Base-by-base conservation (phyloP, 2,329 filamentous ascomycete genomes). In the Aspergillus sp. region DNA sequence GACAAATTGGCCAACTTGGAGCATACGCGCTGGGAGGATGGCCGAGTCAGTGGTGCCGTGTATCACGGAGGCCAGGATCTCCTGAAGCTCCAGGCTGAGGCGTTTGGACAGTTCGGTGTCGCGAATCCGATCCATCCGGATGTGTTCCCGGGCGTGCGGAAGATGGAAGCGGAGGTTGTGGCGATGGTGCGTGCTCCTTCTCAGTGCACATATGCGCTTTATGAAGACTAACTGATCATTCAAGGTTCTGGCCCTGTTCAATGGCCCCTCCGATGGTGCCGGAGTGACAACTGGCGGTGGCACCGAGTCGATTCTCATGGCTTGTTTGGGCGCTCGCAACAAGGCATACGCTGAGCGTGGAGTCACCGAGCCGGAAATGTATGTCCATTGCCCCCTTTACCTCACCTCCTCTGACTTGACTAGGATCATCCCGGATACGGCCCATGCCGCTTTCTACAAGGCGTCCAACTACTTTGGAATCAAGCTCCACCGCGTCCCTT, bases 151-250 rank as follows among this genome's bases (percentile, higher is more conserved):
- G 94, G 93, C 24, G 92, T 99, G 48, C 82, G 94, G 65, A 99
- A 99, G 82, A 99, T 99, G 94, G 94, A 99, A 78, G 93, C 94
- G 42, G 94, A 99, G 76, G 79, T 99, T 56, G 94, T 99, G 48
- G 88, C 92, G 60, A 99, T 99, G 93, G 91, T 95, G 69, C 45
- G 68, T 51, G n/a, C 36, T 24, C 10, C 35, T 16, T 30, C 2
- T 24, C 26, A 2, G 9, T 1, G 41, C 9, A 3, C 16, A n/a
- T 24, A 22, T 22, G 44, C 57, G n/a, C 53, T 56, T 41, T 45
- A n/a, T 14, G 40, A 47, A 7, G n/a, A 41, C 7, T n/a, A 19
- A 42, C 5, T 10, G 16, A 17, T 22, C 5, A 42, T 11, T 11
- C 11, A 47, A 81, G 79, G 78, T 85, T 26, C 77, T 95, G 55